These are phyloP conservation scores for Ceratocystis diversiconidia DNA, from an alignment of 2,329 filamentous ascomycete genomes.

Conservation along the genomic window DNA sequence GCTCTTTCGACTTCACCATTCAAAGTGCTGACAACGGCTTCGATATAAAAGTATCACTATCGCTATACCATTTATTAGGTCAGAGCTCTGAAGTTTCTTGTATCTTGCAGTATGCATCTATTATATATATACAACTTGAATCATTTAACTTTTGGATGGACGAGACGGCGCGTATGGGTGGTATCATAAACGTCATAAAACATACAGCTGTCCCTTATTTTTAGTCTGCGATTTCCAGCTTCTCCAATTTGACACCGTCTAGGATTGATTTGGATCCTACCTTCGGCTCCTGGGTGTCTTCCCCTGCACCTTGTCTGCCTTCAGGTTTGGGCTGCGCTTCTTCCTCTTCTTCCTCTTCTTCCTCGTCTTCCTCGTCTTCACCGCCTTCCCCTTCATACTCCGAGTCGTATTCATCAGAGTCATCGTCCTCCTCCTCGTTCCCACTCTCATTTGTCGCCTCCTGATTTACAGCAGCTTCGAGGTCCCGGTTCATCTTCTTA, in stretches of 20 bases:
- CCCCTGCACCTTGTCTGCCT: conserved; percentile 19
- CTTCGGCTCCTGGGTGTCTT: conserved; percentile 9
- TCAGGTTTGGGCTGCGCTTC: conserved; percentile 15
- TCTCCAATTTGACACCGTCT: conserved; percentile 21
- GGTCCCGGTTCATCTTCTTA: conserved; percentile 89
- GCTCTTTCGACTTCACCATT: conserved; percentile 33
- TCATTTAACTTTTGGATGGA: conserved; percentile 14
- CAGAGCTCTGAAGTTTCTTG: neutral
- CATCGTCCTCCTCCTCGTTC: conserved; percentile 26
- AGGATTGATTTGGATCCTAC: conserved; percentile 15
- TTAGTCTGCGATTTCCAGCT: conserved; percentile 17
- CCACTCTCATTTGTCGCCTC: conserved; percentile 33
- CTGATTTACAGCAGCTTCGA: conserved; percentile 80
- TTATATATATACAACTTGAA: conserved; percentile 23
- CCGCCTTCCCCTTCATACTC: conserved; percentile 23
- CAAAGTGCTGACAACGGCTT: conserved; percentile 26
- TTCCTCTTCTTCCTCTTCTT: conserved; percentile 21
- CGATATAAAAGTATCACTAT: neutral
- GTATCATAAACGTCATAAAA: conserved; percentile 21
- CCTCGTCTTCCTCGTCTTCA: conserved; percentile 23
- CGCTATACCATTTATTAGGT: too few species aligned
- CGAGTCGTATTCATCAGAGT: conserved; percentile 23
- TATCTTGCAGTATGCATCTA: conserved; percentile 19
- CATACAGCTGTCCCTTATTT: conserved; percentile 12
- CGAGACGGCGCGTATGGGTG: conserved; percentile 12